Evolutionary conservation across 176 grass and related monocot species (phyloP).

Genomic region (Leersia perrieri): DNA sequence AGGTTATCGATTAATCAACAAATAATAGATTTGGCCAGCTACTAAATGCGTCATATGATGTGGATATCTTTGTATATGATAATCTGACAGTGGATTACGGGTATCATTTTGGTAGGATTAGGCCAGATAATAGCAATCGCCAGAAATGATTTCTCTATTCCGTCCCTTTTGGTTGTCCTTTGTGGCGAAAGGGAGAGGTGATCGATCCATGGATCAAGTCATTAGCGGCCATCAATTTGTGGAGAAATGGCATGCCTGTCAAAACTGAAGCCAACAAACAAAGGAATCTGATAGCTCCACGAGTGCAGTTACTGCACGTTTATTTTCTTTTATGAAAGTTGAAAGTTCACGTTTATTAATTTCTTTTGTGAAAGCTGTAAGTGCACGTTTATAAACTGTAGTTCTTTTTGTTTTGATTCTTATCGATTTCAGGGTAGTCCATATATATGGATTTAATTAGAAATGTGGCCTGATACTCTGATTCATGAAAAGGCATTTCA

Average conservation of each 20-base stretch:
- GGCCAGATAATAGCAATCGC: background rate
- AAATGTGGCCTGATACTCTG: too few species aligned
- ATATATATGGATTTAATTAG: too few species aligned
- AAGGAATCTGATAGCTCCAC: background rate
- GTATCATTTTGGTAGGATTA: conserved; percentile 1
- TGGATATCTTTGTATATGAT: conserved; percentile 1
- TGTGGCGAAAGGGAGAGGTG: background rate
- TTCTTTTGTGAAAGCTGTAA: background rate
- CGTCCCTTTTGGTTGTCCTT: background rate
- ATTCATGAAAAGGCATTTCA: too few species aligned
- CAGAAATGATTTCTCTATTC: background rate
- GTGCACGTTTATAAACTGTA: background rate
- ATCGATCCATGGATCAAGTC: background rate
- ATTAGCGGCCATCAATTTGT: background rate
- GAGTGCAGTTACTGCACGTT: background rate
- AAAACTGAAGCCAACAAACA: background rate
- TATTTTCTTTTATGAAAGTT: background rate
- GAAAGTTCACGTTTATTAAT: background rate
- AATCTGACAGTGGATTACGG: background rate
- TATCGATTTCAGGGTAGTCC: too few species aligned
- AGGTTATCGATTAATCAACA: background rate
- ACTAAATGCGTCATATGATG: background rate
- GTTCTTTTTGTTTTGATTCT: background rate
- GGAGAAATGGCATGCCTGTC: background rate
- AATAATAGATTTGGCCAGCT: background rate